Evolutionary conservation across 768 basidiomycete species (phyloP).

Genomic region (Galerina sulciceps): DNA sequence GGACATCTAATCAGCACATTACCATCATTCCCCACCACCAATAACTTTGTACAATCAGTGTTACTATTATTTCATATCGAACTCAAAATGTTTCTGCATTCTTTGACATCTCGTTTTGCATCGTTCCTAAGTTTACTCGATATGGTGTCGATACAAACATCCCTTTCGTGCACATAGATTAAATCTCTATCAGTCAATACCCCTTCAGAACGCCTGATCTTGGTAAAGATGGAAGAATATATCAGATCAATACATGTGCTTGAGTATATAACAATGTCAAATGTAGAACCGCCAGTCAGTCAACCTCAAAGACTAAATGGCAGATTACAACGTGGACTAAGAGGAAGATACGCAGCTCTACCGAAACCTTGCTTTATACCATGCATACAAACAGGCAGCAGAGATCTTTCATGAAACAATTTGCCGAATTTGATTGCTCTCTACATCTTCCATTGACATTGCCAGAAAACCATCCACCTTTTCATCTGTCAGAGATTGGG

Average conservation of each 20-base stretch:
- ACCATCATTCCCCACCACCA: conserved; percentile 25
- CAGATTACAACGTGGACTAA: too few relatives aligned
- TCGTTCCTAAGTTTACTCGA: conserved; percentile 14
- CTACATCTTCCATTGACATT: conserved; percentile 15
- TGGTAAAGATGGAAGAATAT: too few relatives aligned
- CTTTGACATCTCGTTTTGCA: conserved; percentile 7
- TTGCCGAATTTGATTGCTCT: background rate
- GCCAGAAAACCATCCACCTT: conserved; percentile 13
- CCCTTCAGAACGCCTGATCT: too few relatives aligned
- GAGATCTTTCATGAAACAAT: conserved; percentile 8
- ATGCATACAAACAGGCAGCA: background rate
- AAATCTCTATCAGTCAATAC: too few relatives aligned
- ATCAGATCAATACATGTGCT: too few relatives aligned
- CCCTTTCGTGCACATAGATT: too few relatives aligned
- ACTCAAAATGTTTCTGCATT: conserved; percentile 6
- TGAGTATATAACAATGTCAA: too few relatives aligned
- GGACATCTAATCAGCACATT: conserved; percentile 30
- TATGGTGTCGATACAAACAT: background rate
- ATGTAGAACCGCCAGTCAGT: too few relatives aligned
- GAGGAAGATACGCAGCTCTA: too few relatives aligned
- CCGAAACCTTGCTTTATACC: too few relatives aligned
- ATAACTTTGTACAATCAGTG: conserved; percentile 23
- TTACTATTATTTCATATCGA: conserved; percentile 16
- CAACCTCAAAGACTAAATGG: too few relatives aligned
- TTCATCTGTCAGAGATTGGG: conserved; percentile 1